Percentiles rank a stretch among this genome's conserved stretches.
Conservation (phyloP, 1,284 basidiomycete species). For the Ceratobasidium sp. region DNA sequence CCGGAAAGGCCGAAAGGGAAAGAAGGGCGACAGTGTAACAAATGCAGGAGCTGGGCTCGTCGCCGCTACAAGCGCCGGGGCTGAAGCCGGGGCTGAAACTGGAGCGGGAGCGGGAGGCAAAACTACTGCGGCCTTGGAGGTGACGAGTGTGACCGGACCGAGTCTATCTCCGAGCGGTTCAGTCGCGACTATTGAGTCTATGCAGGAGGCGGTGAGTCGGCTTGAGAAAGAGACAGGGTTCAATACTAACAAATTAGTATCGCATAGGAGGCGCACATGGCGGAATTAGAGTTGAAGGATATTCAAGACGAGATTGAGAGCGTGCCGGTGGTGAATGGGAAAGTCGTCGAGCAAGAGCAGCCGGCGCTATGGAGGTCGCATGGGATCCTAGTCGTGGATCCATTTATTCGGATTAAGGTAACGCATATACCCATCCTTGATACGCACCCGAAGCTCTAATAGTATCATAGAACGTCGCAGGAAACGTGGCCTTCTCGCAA, state of each 20-base stretch:
- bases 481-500: conserved; percentile 33
- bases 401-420: conserved; percentile 65
- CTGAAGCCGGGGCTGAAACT: no score
- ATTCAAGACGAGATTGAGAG: conserved; percentile 29
- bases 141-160: neutral
- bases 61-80: neutral
- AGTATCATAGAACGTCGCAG: conserved; percentile 34
- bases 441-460: neutral
- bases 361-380: conserved; percentile 50
- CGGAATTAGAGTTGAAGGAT: conserved; percentile 40
- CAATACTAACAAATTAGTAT: conserved; percentile 27
- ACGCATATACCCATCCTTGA: conserved; percentile 21
- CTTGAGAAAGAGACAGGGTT: neutral
- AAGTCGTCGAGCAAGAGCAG: conserved; percentile 32
- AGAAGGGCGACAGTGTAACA: conserved; percentile 31
- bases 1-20: conserved; percentile 32
- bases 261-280: conserved; percentile 46
- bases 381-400: conserved; percentile 62
- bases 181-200: conserved; percentile 15
- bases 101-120: neutral
- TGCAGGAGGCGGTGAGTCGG: neutral
- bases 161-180: conserved; percentile 15
- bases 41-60: conserved; percentile 1
- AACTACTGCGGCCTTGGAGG: no score
- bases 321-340: conserved; percentile 27